phyloP scores from a whole-genome alignment of 2,329 filamentous ascomycete genomes.

The Aspergillus pseudotamarii region DNA sequence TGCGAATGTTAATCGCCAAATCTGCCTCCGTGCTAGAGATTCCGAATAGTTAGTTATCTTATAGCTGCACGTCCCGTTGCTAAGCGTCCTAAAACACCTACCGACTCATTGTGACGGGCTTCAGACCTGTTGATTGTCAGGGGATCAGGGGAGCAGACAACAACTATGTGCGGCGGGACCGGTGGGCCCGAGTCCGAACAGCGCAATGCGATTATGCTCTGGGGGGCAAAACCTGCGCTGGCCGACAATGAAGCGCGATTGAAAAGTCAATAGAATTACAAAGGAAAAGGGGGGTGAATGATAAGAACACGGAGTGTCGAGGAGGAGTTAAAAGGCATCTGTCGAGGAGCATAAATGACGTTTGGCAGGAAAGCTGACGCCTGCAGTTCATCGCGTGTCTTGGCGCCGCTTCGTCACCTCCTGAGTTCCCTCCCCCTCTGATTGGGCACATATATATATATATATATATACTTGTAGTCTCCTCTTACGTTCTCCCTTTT shows the following conservation, averaged over 20 bases:
- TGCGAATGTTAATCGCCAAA: slow-evolving; percentile 67
- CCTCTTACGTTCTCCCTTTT: too few species aligned
- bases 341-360: slow-evolving; percentile 31
- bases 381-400: slow-evolving; percentile 29
- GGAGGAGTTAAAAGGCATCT: slow-evolving; percentile 4
- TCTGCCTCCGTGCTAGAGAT: slow-evolving; percentile 61
- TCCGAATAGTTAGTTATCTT: slow-evolving; percentile 1
- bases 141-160: slow-evolving; percentile 26
- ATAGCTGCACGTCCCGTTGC: not conserved
- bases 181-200: slow-evolving; percentile 27
- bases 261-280: not conserved
- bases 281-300: slow-evolving; percentile 7
- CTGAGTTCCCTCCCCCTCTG: not conserved
- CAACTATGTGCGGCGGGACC: slow-evolving; percentile 19
- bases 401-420: slow-evolving; percentile 30
- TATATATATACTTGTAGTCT: too few species aligned
- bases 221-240: slow-evolving; percentile 1
- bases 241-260: not conserved
- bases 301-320: slow-evolving; percentile 17
- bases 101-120: slow-evolving; percentile 65
- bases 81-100: slow-evolving; percentile 36
- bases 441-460: not conserved
- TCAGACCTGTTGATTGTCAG: slow-evolving; percentile 34
- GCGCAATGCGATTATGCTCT: slow-evolving; percentile 20
- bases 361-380: slow-evolving; percentile 39